Evolutionary conservation across 1,284 basidiomycete genomes (phyloP).

Genomic region (Cystobasidium pallidum): DNA sequence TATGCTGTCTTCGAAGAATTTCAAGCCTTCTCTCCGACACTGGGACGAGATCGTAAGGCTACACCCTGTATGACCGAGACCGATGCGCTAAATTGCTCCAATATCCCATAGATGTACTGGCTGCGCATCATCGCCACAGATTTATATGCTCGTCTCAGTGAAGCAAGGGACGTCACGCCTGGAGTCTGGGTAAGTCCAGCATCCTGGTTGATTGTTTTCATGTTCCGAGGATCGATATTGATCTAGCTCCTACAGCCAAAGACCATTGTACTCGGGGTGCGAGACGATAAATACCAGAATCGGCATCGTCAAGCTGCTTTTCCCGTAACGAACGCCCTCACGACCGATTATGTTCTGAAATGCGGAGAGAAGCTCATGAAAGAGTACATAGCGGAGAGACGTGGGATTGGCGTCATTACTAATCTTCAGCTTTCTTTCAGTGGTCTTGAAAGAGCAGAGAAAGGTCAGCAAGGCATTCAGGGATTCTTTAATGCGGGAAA

Average conservation of each 20-base stretch:
- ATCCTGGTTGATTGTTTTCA: too few relatives aligned
- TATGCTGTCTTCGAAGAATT: slow-evolving; percentile 91
- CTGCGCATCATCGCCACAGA: slow-evolving; percentile 87
- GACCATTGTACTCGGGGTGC: slow-evolving; percentile 75
- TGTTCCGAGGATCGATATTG: too few relatives aligned
- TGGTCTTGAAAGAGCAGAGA: slow-evolving; percentile 76
- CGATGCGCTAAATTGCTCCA: neutral
- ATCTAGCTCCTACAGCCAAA: too few relatives aligned
- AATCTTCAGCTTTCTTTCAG: slow-evolving; percentile 77
- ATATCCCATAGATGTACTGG: slow-evolving; percentile 70
- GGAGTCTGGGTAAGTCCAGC: slow-evolving; percentile 68
- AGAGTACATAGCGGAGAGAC: slow-evolving; percentile 65
- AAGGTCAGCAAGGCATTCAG: slow-evolving; percentile 82
- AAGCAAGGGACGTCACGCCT: slow-evolving; percentile 72
- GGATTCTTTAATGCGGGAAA: slow-evolving; percentile 67
- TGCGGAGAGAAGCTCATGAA: slow-evolving; percentile 83
- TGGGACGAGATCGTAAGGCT: slow-evolving; percentile 65
- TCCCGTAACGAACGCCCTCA: slow-evolving; percentile 52
- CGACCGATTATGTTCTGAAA: slow-evolving; percentile 65
- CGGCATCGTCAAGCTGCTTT: slow-evolving; percentile 53
- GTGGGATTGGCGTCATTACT: slow-evolving; percentile 62
- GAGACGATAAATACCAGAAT: slow-evolving; percentile 59
- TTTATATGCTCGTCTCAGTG: slow-evolving; percentile 77
- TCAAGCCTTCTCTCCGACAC: slow-evolving; percentile 74
- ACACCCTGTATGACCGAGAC: neutral